phyloP scores from a whole-genome alignment of 257 asterid species.

The Solanum peruvianum region DNA sequence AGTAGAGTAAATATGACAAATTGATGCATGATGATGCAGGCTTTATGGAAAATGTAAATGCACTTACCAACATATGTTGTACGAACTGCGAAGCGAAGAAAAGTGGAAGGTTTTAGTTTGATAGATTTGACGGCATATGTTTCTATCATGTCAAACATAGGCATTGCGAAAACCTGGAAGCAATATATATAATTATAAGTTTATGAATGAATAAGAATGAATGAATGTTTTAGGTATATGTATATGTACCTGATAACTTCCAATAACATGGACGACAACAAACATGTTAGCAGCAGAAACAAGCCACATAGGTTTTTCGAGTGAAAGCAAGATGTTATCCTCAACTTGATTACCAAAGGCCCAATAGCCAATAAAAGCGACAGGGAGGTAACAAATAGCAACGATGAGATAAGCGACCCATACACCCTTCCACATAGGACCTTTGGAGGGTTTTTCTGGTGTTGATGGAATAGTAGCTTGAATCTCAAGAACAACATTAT shows the following conservation, averaged over 20 bases:
- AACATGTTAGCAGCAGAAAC: conserved; percentile 42
- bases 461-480: conserved; percentile 70
- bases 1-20: too few relatives aligned
- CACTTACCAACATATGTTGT: conserved; percentile 46
- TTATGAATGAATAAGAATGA: neutral
- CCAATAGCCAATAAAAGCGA: conserved; percentile 44
- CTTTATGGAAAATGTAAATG: neutral
- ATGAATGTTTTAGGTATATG: neutral
- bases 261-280: conserved; percentile 22
- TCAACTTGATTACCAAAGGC: conserved; percentile 42
- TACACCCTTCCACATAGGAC: conserved; percentile 74
- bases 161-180: conserved; percentile 9
- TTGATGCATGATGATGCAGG: neutral
- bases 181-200: neutral
- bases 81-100: conserved; percentile 41
- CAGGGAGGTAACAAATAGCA: conserved; percentile 51
- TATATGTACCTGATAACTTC: conserved; percentile 48
- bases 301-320: conserved; percentile 49
- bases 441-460: conserved; percentile 48
- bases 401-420: conserved; percentile 39
- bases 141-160: conserved; percentile 48
- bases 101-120: conserved; percentile 28
- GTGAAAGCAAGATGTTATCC: conserved; percentile 36
- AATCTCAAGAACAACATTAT: conserved; percentile 60
- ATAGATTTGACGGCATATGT: conserved; percentile 30